Evolutionary conservation across 2,329 filamentous ascomycete species (phyloP).

Genomic region (Aureobasidium sp.): DNA sequence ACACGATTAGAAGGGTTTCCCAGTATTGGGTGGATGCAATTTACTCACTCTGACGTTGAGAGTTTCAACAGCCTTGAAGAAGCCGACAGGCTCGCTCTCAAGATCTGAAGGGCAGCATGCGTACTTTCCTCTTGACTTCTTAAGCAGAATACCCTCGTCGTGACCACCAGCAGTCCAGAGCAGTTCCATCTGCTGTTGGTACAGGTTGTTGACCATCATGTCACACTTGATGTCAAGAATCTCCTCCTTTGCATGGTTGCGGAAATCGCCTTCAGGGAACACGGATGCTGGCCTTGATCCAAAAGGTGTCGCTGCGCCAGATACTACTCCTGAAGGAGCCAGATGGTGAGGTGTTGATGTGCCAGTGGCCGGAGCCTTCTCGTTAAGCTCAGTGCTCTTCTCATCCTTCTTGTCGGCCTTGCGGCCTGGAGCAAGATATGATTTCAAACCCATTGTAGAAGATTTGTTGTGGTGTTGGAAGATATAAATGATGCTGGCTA

Average conservation of each 20-base stretch:
- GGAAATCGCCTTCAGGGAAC: slow-evolving; percentile 30
- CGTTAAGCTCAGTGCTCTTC: background rate
- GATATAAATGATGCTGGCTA: background rate
- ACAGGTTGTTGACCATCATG: slow-evolving; percentile 58
- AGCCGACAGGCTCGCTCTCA: slow-evolving; percentile 38
- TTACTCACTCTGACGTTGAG: slow-evolving; percentile 49
- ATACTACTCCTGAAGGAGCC: background rate
- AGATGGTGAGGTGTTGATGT: slow-evolving; percentile 11
- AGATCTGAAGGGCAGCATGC: slow-evolving; percentile 46
- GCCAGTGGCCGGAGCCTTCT: slow-evolving; percentile 9
- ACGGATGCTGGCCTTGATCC: slow-evolving; percentile 31
- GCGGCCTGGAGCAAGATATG: slow-evolving; percentile 19
- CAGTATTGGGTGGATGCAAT: background rate
- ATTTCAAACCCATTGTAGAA: slow-evolving; percentile 18
- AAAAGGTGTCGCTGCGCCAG: slow-evolving; percentile 20
- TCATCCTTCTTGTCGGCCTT: slow-evolving; percentile 12
- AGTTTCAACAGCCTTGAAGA: slow-evolving; percentile 43
- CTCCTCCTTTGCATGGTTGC: slow-evolving; percentile 37
- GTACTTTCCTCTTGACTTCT: slow-evolving; percentile 45
- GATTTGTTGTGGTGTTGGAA: background rate
- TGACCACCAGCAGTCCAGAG: slow-evolving; percentile 43
- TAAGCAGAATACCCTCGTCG: slow-evolving; percentile 51
- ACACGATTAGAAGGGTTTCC: background rate
- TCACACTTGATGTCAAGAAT: slow-evolving; percentile 51
- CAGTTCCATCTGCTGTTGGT: slow-evolving; percentile 53